These are phyloP conservation scores for Carex sylvatica DNA, from an alignment of 202 grass and related monocot genomes.

Conservation along the genomic window DNA sequence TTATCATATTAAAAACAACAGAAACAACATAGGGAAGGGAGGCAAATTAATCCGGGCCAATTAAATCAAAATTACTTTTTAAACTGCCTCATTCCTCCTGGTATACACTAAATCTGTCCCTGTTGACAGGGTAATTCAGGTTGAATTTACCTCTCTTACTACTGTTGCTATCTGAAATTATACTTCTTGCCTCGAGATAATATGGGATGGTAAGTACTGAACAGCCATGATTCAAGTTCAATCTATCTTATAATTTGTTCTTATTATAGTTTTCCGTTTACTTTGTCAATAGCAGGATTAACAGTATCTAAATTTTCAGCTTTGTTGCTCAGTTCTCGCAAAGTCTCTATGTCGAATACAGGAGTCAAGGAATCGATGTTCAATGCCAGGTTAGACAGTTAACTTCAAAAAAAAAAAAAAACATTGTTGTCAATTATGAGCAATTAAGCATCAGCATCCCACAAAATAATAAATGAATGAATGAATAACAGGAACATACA, in stretches of 20 bases:
- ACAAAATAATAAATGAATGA: not conserved
- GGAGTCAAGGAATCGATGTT: slow-evolving; percentile 42
- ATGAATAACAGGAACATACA: not conserved
- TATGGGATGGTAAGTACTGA: not conserved
- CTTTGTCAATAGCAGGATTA: not conserved
- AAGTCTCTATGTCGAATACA: slow-evolving; percentile 49
- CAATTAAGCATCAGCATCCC: not conserved
- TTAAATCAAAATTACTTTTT: too few species aligned
- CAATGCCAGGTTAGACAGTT: slow-evolving; percentile 45
- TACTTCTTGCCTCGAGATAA: not conserved
- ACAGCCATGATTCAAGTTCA: not conserved
- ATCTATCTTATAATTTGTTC: not conserved
- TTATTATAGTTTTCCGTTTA: not conserved
- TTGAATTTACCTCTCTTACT: not conserved
- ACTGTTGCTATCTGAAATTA: not conserved
- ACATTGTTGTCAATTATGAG: not conserved
- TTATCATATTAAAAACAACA: too few species aligned
- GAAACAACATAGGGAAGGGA: too few species aligned
- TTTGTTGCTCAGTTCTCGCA: slow-evolving; percentile 40
- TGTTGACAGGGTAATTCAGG: not conserved
- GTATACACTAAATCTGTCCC: too few species aligned
- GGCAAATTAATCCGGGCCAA: too few species aligned
- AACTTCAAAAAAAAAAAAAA: too few species aligned
- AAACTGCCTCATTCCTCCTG: too few species aligned
- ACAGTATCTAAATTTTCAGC: slow-evolving; percentile 20